These are phyloP conservation scores for Aspergillus egyptiacus DNA, from an alignment of 495 filamentous ascomycete species.

Conservation along the genomic window DNA sequence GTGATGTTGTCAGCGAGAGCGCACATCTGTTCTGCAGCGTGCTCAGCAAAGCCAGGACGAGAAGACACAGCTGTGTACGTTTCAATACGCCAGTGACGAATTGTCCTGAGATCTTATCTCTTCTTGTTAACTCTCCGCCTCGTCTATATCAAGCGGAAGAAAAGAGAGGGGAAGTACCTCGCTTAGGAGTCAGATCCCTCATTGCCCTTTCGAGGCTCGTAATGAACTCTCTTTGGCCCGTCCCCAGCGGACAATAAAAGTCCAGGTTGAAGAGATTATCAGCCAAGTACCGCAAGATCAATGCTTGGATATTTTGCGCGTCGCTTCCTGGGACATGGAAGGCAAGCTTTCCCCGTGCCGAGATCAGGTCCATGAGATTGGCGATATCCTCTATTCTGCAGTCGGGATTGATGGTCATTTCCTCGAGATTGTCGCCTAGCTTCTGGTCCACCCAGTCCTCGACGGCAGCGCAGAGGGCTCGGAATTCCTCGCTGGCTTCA, in stretches of 20 bases:
- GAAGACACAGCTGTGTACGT: slow-evolving; percentile 1
- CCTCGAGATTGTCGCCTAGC: slow-evolving; percentile 7
- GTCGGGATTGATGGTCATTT: not conserved
- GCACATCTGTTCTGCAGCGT: not conserved
- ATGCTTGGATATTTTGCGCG: slow-evolving; percentile 4
- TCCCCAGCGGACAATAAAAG: slow-evolving; percentile 3
- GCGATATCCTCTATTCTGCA: not conserved
- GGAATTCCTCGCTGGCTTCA: not conserved
- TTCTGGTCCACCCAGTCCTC: slow-evolving; percentile 11
- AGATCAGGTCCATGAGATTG: slow-evolving; percentile 4
- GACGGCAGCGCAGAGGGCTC: not conserved
- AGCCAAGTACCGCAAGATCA: not conserved
- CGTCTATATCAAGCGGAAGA: too few species aligned
- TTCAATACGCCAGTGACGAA: slow-evolving; percentile 5
- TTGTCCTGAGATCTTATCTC: not conserved
- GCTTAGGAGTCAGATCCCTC: not conserved
- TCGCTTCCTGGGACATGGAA: not conserved
- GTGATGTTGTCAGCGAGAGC: not conserved
- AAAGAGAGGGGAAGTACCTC: not conserved
- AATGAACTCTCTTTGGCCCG: not conserved
- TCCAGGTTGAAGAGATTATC: slow-evolving; percentile 5
- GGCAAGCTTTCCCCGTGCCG: not conserved
- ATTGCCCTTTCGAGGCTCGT: not conserved
- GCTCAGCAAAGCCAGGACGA: not conserved
- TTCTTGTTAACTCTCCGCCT: not conserved